phyloP scores from a whole-genome alignment of 306 rosid genomes.

The barrel medic (Medicago truncatula) region MtrunA17r5.0-ANR NC_053049.1:14617501-14618000 shows the following conservation, averaged over 20 bases:
- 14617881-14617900: no score
- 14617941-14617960: no score
- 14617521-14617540: conserved; percentile 92
- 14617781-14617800: background rate
- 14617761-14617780: background rate
- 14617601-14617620: background rate
- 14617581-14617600: background rate
- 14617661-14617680: no score
- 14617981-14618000: no score
- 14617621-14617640: background rate
- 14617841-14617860: no score
- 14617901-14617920: no score
- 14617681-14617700: background rate
- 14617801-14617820: background rate
- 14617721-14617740: background rate
- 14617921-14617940: no score
- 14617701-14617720: background rate
- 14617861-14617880: no score
- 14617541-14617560: conserved; percentile 42
- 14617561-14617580: conserved; percentile 15
- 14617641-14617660: background rate
- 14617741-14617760: background rate
- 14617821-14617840: background rate
- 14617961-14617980: no score
- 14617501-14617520: conserved; percentile 91